A percentile compares a stretch with the other conserved stretches of the same genome.
phyloP scores from a whole-genome alignment of 208 protist genomes.

The Trypanosomatidae sp. region DNA sequence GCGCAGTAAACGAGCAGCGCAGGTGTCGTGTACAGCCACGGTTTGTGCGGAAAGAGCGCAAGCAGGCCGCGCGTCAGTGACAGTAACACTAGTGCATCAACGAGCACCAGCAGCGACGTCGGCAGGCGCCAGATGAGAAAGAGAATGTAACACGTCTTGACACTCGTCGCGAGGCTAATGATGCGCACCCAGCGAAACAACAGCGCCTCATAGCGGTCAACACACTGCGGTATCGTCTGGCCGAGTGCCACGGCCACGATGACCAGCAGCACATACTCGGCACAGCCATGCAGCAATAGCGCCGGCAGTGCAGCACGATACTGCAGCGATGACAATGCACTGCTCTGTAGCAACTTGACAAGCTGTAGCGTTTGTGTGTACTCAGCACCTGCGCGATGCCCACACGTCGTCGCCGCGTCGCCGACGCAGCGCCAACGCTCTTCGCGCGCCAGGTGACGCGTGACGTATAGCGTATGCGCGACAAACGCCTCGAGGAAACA shows the following conservation, averaged over 20 bases:
- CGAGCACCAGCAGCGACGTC: slow-evolving; percentile 30
- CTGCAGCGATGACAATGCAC: slow-evolving; percentile 24
- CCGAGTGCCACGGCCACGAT: slow-evolving; percentile 39
- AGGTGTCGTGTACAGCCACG: slow-evolving; percentile 14
- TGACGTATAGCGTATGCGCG: slow-evolving; percentile 18
- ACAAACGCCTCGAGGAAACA: slow-evolving; percentile 65
- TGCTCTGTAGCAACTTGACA: slow-evolving; percentile 35
- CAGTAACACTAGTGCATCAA: slow-evolving; percentile 53
- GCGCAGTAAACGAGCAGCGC: slow-evolving; percentile 12
- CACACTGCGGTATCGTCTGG: slow-evolving; percentile 9
- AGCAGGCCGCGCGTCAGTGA: slow-evolving; percentile 51
- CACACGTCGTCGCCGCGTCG: too few relatives aligned
- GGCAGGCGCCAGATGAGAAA: slow-evolving; percentile 77
- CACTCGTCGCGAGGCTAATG: slow-evolving; percentile 31
- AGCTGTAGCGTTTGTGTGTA: slow-evolving; percentile 38
- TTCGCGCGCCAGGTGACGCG: slow-evolving; percentile 7
- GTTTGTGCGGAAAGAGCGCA: slow-evolving; percentile 10
- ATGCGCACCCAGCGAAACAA: slow-evolving; percentile 32
- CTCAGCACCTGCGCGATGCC: too few relatives aligned
- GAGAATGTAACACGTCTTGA: slow-evolving; percentile 45
- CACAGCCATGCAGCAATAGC: slow-evolving; percentile 41
- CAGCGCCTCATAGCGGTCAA: slow-evolving; percentile 13
- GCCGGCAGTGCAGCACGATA: slow-evolving; percentile 25
- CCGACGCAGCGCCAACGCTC: background rate
- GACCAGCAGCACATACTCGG: slow-evolving; percentile 41